phyloP scores from a whole-genome alignment of 139 green algal genomes.

The Chlorella sp. region DNA sequence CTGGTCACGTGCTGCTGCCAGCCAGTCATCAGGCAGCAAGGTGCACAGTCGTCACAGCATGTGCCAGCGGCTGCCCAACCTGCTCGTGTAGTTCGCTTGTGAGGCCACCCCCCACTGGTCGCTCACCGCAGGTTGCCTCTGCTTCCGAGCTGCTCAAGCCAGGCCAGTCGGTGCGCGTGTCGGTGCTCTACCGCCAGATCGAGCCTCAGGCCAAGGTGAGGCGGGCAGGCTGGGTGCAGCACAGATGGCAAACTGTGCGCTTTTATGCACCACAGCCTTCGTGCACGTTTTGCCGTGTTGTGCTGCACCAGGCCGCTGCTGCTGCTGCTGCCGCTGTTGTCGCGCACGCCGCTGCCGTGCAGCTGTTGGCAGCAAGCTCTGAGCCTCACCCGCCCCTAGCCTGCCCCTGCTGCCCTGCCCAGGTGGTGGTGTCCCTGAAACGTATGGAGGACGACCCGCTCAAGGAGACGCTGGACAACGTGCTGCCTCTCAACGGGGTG shows the following conservation, averaged over 20 bases:
- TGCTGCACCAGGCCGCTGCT: too few species aligned
- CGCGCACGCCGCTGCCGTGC: background rate
- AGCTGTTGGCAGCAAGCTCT: background rate
- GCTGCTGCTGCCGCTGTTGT: too few species aligned
- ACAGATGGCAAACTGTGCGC: background rate
- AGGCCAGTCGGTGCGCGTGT: conserved; percentile 50
- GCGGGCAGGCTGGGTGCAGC: background rate
- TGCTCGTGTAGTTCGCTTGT: too few species aligned
- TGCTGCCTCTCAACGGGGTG: conserved; percentile 51
- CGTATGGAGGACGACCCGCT: conserved; percentile 64
- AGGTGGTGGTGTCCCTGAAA: conserved; percentile 58
- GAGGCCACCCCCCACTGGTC: too few species aligned
- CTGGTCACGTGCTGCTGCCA: too few species aligned
- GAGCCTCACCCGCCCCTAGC: background rate
- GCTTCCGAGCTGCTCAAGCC: conserved; percentile 8
- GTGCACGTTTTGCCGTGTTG: too few species aligned
- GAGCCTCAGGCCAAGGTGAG: conserved; percentile 33
- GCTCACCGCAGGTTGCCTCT: background rate
- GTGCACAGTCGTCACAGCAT: too few species aligned
- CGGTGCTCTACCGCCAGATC: conserved; percentile 22
- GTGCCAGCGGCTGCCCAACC: too few species aligned
- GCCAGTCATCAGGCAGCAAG: too few species aligned
- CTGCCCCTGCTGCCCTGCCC: background rate
- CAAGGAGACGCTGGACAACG: conserved; percentile 59
- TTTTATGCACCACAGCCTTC: too few species aligned